A percentile compares a stretch with the other conserved stretches of the same genome.
phyloP scores from a whole-genome alignment of 2,329 filamentous ascomycete genomes.

The Xylaria sp. region DNA sequence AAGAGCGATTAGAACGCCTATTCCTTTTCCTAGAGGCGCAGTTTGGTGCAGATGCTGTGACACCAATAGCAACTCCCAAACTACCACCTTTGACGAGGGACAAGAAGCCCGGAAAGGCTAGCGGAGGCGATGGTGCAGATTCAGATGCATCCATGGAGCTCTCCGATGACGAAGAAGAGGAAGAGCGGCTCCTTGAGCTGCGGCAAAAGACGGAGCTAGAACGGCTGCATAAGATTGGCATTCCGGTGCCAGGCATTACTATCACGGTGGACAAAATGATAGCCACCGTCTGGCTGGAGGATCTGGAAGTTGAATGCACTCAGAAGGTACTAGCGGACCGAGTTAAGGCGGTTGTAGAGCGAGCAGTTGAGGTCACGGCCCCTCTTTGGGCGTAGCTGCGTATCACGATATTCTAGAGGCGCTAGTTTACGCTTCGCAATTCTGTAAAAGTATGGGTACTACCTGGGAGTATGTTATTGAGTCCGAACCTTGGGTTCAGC shows the following conservation, averaged over 20 bases:
- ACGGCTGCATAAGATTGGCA: slow-evolving; percentile 82
- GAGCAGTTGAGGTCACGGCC: slow-evolving; percentile 87
- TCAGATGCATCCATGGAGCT: slow-evolving; percentile 54
- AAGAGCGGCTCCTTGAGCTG: slow-evolving; percentile 61
- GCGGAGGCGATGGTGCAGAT: slow-evolving; percentile 50
- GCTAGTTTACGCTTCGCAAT: neutral
- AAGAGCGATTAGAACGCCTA: slow-evolving; percentile 84
- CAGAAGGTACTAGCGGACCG: slow-evolving; percentile 84
- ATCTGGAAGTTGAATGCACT: slow-evolving; percentile 86
- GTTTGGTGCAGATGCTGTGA: slow-evolving; percentile 85
- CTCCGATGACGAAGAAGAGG: slow-evolving; percentile 53
- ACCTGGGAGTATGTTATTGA: neutral
- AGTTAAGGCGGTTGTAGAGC: slow-evolving; percentile 88
- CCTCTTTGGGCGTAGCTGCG: slow-evolving; percentile 67
- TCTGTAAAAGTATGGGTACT: slow-evolving; percentile 3
- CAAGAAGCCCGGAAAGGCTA: slow-evolving; percentile 49
- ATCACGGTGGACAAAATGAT: slow-evolving; percentile 89
- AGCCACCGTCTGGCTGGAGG: slow-evolving; percentile 92
- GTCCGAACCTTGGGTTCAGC: neutral
- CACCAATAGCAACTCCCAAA: slow-evolving; percentile 76
- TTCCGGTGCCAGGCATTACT: slow-evolving; percentile 88
- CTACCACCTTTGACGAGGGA: slow-evolving; percentile 56
- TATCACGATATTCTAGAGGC: slow-evolving; percentile 20
- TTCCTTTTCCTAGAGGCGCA: slow-evolving; percentile 98
- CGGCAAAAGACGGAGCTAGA: slow-evolving; percentile 76